Evolutionary conservation across 306 rosid genomes (phyloP), one percentile per base, ranked within the genome.

Genomic region (Cicer cuneatum): DNA sequence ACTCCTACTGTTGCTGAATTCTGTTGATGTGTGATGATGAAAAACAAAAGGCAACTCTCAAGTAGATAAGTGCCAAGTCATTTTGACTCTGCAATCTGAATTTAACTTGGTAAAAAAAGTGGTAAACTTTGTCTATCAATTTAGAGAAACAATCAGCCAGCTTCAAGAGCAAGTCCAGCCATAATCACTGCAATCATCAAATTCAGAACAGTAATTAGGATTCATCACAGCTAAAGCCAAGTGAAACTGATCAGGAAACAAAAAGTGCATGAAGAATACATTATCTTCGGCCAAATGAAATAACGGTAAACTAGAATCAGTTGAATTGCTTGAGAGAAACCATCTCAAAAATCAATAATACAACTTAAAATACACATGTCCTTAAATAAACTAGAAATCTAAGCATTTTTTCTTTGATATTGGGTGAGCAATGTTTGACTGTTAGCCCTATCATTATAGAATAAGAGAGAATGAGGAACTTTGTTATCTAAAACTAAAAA

Each of bases 1-100:
- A 79, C 61, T 45, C 85, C 81, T 40, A 57, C 56, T 43, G 75
- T 74, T 78, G 75, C 77, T 69, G 74, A 60, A 80, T 67, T 86
- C 65, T 63, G 79, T 83, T 77, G 77, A 75, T 21, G 76, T 52
- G 47, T 73, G 66, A 67, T 45, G 79, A 29, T 29, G 35, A 5
- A 54, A 60, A 66, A 59, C 54, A 66, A 62, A 76, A 76, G 69
- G 72, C 54, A 65, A 72, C 58, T 59, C 67, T 53, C 63, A 48
- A 11, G 75, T 49, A 21, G 40, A 59, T 35, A 10, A 7, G 62
- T 6, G 48, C 74, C 70, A 53, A 29, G 74, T 52, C 77, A 59
- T 76, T 39, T 71, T 67, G 48, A 75, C 68, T 77, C 14, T 81
- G 78, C 71, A 60, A 76, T 51, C 69, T 43, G 68, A 71, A 48